Conservation (phyloP, 2,329 filamentous ascomycete genomes). For the Beauveria pseudobassiana region DNA sequence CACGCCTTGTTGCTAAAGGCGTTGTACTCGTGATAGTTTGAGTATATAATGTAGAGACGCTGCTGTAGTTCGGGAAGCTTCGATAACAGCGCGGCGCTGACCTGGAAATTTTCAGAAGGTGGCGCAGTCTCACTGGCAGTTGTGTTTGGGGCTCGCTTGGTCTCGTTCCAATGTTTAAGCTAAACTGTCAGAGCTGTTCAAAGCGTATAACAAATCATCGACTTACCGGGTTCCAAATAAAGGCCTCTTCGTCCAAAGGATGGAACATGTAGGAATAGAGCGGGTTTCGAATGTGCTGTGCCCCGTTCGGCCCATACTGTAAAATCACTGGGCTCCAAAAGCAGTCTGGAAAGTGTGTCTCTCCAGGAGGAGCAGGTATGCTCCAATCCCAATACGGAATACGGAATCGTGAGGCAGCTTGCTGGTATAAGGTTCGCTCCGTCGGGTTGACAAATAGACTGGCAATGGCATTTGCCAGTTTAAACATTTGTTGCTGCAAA, state of each 20-base stretch:
- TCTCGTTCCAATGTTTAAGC: slow-evolving; percentile 53
- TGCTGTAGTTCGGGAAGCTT: slow-evolving; percentile 49
- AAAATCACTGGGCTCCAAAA: slow-evolving; percentile 42
- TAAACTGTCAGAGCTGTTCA: slow-evolving; percentile 19
- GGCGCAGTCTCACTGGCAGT: slow-evolving; percentile 22
- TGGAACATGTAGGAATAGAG: slow-evolving; percentile 54
- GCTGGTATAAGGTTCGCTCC: slow-evolving; percentile 40
- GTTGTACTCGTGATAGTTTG: slow-evolving; percentile 59
- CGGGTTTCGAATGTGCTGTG: slow-evolving; percentile 52
- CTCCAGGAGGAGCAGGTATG: slow-evolving; percentile 36
- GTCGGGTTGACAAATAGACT: slow-evolving; percentile 38
- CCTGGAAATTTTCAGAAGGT: slow-evolving; percentile 51
- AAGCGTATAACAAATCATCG: neutral
- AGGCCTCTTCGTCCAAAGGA: slow-evolving; percentile 49
- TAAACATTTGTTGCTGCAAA: slow-evolving; percentile 30
- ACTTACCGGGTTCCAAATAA: slow-evolving; percentile 54
- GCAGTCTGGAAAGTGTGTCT: slow-evolving; percentile 38
- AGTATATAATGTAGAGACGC: slow-evolving; percentile 60
- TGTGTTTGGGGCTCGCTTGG: slow-evolving; percentile 46
- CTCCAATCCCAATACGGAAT: slow-evolving; percentile 57
- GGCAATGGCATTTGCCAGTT: slow-evolving; percentile 35
- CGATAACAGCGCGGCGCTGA: slow-evolving; percentile 37
- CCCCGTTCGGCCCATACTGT: slow-evolving; percentile 48
- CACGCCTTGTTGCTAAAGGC: slow-evolving; percentile 63
- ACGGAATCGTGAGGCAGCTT: slow-evolving; percentile 43